phyloP scores from a whole-genome alignment of 768 basidiomycete species.

The Steccherinum ochraceum region DNA sequence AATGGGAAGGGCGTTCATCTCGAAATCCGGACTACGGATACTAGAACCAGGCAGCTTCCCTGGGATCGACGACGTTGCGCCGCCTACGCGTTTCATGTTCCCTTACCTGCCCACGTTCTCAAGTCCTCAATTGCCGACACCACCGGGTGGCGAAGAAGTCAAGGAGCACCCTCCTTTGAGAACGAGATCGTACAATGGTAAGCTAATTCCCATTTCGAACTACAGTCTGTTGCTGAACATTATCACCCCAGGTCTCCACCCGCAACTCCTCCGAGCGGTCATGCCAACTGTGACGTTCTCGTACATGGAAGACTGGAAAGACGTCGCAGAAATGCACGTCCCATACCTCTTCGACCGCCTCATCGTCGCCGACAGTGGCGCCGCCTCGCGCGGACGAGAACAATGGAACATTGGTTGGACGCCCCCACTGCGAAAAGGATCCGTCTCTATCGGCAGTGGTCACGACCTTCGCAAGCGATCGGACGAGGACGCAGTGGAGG shows the following conservation, averaged over 20 bases:
- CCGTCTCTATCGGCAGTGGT: background rate
- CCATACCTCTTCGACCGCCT: conserved; percentile 74
- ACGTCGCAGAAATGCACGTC: conserved; percentile 58
- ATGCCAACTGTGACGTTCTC: conserved; percentile 30
- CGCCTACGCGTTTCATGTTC: conserved; percentile 71
- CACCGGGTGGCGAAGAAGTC: conserved; percentile 8
- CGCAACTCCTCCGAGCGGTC: conserved; percentile 36
- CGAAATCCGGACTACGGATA: conserved; percentile 16
- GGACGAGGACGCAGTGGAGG: background rate
- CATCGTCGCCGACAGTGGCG: conserved; percentile 72
- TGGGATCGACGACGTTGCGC: conserved; percentile 23
- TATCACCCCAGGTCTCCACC: conserved; percentile 51
- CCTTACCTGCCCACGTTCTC: conserved; percentile 60
- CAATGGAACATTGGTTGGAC: conserved; percentile 13
- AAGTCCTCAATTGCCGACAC: conserved; percentile 32
- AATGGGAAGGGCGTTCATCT: conserved; percentile 15
- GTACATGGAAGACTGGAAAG: conserved; percentile 72
- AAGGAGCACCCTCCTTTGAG: conserved; percentile 24
- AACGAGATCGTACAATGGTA: conserved; percentile 38
- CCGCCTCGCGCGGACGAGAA: conserved; percentile 36
- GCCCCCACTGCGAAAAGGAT: background rate
- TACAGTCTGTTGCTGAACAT: background rate
- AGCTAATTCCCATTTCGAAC: background rate
- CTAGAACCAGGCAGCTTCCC: conserved; percentile 7
- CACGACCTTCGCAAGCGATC: conserved; percentile 15